Evolutionary conservation across 768 basidiomycete genomes (phyloP), one percentile per base, ranked within the genome.

Genomic region (Leccinellum albellum): DNA sequence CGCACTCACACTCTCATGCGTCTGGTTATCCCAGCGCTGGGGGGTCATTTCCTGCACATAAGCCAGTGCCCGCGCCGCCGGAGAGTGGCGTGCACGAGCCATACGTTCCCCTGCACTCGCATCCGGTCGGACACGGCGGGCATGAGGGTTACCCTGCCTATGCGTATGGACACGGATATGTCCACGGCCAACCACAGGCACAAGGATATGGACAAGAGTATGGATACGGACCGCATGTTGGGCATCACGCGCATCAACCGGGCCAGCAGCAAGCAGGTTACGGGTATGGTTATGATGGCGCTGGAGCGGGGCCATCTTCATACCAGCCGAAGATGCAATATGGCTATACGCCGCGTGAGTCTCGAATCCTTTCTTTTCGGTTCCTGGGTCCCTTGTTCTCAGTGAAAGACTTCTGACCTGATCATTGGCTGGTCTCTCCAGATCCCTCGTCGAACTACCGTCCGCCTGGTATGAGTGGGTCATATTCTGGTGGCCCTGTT

Each of bases 331-430:
- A 47, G 20, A 35, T 21, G 20, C 57, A 51, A 1, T 42, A 64
- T 45, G 60, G 63, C 23, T 66, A 62, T 49, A 9, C 72, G 23
- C 71, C 71, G 56, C 71, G 80, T 81, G 68, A 62, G 75, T 73
- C 54, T 52, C 26, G 26, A 55, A 29, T 21, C 3, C 8, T 15
- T 13, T 14, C 6, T 47, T 9, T 15, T 21, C 2, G 6, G 0
- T 23, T 23, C 12, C 15, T 28, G 3, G 20, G 20, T 44, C 10
- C 1, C 2, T 23, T 5, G 3, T 21, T n/a, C 15, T 4, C 5
- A 9, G 24, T n/a, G n/a, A n/a, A n/a, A n/a, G n/a, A n/a, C 15
- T 47, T 17, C 23, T 26, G 46, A 47, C 21, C 4, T 28, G 28
- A 28, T 28, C 28, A 14, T 15, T 37, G 1, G 23, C 7, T 24